Conservation (phyloP, 2,329 filamentous ascomycete genomes). For the Aspergillus texensis region DNA sequence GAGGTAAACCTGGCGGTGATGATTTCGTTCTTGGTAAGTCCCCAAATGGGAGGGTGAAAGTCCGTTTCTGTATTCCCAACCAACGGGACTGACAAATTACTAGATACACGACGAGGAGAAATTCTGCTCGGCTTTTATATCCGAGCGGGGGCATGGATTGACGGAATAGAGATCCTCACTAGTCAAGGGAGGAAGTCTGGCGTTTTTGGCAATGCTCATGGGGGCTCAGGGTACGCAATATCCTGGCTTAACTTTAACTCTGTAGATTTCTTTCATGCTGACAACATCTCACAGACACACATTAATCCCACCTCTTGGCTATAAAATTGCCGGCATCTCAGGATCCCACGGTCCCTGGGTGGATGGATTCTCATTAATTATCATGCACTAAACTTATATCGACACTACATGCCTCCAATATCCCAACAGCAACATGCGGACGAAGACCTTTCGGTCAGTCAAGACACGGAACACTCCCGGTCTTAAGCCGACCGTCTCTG, state of each 20-base stretch:
- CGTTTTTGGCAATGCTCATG: slow-evolving; percentile 77
- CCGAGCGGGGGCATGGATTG: slow-evolving; percentile 77
- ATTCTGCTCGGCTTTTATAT: slow-evolving; percentile 84
- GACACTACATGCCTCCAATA: not conserved
- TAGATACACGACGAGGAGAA: slow-evolving; percentile 83
- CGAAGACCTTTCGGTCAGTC: not conserved
- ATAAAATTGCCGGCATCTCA: slow-evolving; percentile 82
- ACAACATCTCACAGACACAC: slow-evolving; percentile 64
- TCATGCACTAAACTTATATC: slow-evolving; percentile 59
- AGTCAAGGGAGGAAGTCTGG: slow-evolving; percentile 84
- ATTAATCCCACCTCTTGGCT: slow-evolving; percentile 85
- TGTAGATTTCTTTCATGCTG: not conserved
- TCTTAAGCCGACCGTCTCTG: not conserved
- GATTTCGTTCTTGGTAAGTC: slow-evolving; percentile 75
- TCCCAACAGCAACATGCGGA: not conserved
- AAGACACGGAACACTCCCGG: not conserved
- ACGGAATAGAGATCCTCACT: slow-evolving; percentile 87
- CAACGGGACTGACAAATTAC: slow-evolving; percentile 21
- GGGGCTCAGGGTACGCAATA: slow-evolving; percentile 75
- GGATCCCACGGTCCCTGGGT: slow-evolving; percentile 81
- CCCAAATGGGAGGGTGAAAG: not conserved
- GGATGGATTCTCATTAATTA: slow-evolving; percentile 82
- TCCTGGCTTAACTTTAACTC: not conserved
- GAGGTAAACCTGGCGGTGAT: slow-evolving; percentile 69
- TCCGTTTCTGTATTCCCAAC: not conserved